A percentile compares a stretch with the other conserved stretches of the same genome.
phyloP scores from a whole-genome alignment of 2,329 filamentous ascomycete species.

The Aquanectria penicillioides region DNA sequence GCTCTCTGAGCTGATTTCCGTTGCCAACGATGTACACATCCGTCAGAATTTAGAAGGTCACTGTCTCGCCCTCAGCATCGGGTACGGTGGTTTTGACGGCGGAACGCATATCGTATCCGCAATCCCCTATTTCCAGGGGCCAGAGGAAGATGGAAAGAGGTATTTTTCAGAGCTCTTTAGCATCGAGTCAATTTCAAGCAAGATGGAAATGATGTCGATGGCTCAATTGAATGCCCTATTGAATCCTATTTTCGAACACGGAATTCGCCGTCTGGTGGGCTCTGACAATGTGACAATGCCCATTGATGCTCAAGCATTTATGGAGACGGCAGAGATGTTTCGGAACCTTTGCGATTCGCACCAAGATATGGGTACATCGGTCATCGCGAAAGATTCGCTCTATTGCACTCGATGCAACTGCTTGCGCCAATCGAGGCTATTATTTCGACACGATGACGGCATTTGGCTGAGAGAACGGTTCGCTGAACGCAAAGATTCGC shows the following conservation, averaged over 20 bases:
- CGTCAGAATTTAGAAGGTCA: constrained; percentile 30
- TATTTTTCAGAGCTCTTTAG: constrained; percentile 36
- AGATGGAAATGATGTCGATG: constrained; percentile 31
- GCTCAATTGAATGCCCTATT: constrained; percentile 37
- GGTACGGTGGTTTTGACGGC: constrained; percentile 30
- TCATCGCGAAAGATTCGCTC: constrained; percentile 51
- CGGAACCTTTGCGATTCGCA: constrained; percentile 35
- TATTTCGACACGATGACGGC: constrained; percentile 55
- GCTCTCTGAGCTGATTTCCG: constrained; percentile 34
- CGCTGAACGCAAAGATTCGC: constrained; percentile 49
- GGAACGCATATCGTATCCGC: constrained; percentile 26
- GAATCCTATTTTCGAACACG: constrained; percentile 39
- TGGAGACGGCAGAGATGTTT: constrained; percentile 44
- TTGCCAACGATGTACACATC: constrained; percentile 36
- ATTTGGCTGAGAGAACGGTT: constrained; percentile 52
- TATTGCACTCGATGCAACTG: constrained; percentile 49
- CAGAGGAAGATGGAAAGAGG: constrained; percentile 30
- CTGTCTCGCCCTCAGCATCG: constrained; percentile 38
- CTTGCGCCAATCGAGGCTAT: constrained; percentile 56
- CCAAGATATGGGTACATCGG: too few relatives aligned
- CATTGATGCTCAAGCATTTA: constrained; percentile 39
- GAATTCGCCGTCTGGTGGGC: constrained; percentile 38
- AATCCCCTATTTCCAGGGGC: constrained; percentile 36
- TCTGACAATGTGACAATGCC: constrained; percentile 47
- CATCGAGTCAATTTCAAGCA: constrained; percentile 14